phyloP scores from a whole-genome alignment of 140 eudicot genomes.

The Bidens hawaiensis region DNA sequence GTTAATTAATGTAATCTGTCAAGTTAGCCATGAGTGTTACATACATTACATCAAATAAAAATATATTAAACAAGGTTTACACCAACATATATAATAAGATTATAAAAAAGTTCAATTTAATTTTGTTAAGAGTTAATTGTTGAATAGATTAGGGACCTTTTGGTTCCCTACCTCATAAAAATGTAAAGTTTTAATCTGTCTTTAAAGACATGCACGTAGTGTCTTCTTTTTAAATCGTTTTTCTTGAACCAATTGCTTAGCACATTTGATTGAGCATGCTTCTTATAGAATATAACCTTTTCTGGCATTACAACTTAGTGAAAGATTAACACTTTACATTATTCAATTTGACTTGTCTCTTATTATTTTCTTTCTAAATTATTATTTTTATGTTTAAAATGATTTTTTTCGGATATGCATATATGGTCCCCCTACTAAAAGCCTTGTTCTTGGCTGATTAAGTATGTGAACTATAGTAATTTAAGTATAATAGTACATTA shows the following conservation, averaged over 20 bases:
- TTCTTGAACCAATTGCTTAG: conserved; percentile 10
- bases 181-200: not conserved
- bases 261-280: conserved; percentile 23
- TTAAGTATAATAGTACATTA: conserved; percentile 2
- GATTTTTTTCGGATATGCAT: conserved; percentile 22
- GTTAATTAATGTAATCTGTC: not conserved
- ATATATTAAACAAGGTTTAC: not conserved
- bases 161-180: conserved; percentile 7
- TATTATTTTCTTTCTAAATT: not conserved
- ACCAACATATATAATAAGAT: not conserved
- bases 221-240: conserved; percentile 17
- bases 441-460: conserved; percentile 8
- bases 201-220: conserved; percentile 2
- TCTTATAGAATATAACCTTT: conserved; percentile 19
- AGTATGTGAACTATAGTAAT: conserved; percentile 17
- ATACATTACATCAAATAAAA: not conserved
- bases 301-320: not conserved
- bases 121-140: no score
- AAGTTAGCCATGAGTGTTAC: not conserved
- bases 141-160: no score
- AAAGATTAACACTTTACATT: conserved; percentile 15
- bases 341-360: conserved; percentile 9
- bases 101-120: not conserved
- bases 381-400: not conserved
- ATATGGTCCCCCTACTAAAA: conserved; percentile 33